Base-by-base conservation (phyloP, 192 early-diverging fungal species). In the Coemansia sp. region DNA sequence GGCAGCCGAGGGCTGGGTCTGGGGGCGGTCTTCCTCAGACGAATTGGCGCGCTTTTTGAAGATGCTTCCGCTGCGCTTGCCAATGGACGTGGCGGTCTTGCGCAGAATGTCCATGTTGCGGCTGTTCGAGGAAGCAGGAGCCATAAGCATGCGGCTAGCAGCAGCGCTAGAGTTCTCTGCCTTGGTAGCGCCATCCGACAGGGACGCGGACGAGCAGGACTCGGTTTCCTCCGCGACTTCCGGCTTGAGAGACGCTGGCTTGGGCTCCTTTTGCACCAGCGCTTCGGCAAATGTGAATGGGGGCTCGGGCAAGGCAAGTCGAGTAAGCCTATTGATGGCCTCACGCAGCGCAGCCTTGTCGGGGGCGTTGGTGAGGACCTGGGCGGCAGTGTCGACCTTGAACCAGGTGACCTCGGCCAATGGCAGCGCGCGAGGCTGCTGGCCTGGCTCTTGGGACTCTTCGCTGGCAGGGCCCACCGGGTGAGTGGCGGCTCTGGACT, bases 361-460 rank as follows among this genome's bases (percentile, higher is more conserved):
- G 2, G 77, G 61, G n/a, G 56, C 53, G 31, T 79, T 66, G n/a
- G 68, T 59, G 10, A 78, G 61, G 3, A 70, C 70, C 50, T 77
- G 73, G 5, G 67, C 73, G 1, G 73, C 73, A 0, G 73, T 77
- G 36, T 77, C 73, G 51, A 77, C 62, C 43, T 77, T 77, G 57
- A 77, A 77, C 73, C 73, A 77, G 8, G 73, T 70, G 2, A 77
- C 73, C 14, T 77, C 73, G 5, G 67, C 61, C 57, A 69, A 35
- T 9, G 66, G 70, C 38, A 51, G 14, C 18, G 60, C 15, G 20
- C 23, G 39, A 11, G 55, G 23, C 11, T 28, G 66, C 15, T 28
- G 18, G 23, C 23, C 23, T 4, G 23, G 23, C 1, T 26, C 21
- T 4, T 14, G 8, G 38, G 23, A 4, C 1, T 26, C 21, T 4